These are phyloP conservation scores for Telfairia occidentalis DNA, from an alignment of 331 rosid species.

Conservation along the genomic window DNA sequence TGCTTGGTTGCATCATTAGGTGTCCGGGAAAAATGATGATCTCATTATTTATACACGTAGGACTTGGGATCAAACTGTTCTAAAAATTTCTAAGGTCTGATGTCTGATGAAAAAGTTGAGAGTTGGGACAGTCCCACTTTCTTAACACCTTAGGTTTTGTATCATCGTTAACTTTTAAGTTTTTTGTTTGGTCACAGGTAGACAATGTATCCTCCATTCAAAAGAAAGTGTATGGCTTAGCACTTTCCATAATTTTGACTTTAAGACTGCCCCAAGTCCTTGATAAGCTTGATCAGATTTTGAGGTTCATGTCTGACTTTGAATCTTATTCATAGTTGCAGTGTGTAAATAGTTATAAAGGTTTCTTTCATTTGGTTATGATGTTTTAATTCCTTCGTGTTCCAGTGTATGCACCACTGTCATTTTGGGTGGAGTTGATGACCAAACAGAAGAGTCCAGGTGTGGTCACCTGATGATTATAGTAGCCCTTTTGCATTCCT, in stretches of 20 bases:
- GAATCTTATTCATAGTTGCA: slow-evolving; percentile 13
- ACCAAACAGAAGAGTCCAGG: slow-evolving; percentile 78
- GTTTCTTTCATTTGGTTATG: slow-evolving; percentile 7
- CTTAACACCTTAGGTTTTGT: slow-evolving; percentile 14
- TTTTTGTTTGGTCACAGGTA: slow-evolving; percentile 38
- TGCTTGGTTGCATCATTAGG: neutral
- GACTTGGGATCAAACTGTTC: neutral
- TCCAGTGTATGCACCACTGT: slow-evolving; percentile 88
- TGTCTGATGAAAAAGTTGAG: neutral
- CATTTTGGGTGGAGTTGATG: slow-evolving; percentile 57
- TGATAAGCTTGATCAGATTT: slow-evolving; percentile 82
- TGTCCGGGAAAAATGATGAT: neutral
- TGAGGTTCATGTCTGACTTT: slow-evolving; percentile 47
- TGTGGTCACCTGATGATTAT: slow-evolving; percentile 24
- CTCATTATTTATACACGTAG: neutral
- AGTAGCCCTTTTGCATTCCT: neutral
- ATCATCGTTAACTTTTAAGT: slow-evolving; percentile 7
- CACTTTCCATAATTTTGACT: slow-evolving; percentile 77
- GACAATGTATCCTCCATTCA: slow-evolving; percentile 81
- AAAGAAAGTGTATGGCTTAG: slow-evolving; percentile 75
- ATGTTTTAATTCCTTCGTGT: slow-evolving; percentile 6
- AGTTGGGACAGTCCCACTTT: neutral
- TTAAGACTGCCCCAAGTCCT: slow-evolving; percentile 88
- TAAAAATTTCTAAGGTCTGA: neutral
- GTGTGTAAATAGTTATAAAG: slow-evolving; percentile 11